These are phyloP conservation scores for Gremmenia infestans DNA, from an alignment of 2,329 filamentous ascomycete species.

Conservation along the genomic window DNA sequence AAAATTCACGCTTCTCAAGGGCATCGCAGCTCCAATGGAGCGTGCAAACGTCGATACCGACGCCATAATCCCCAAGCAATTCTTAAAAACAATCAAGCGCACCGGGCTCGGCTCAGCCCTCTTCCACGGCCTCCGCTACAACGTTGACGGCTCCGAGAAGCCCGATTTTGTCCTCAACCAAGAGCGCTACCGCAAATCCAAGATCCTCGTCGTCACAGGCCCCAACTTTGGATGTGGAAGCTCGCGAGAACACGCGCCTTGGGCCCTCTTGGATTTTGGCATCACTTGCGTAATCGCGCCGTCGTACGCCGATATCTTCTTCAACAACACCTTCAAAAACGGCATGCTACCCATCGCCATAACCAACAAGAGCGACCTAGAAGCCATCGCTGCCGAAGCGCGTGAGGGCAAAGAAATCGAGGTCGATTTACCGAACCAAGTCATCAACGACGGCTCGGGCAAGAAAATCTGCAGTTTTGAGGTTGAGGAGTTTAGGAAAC, in stretches of 20 bases:
- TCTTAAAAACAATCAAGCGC: constrained; percentile 98
- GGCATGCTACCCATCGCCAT: constrained; percentile 90
- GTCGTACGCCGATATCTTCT: constrained; percentile 92
- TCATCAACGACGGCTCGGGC: constrained; percentile 71
- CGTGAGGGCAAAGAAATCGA: constrained; percentile 78
- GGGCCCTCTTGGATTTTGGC: constrained; percentile 94
- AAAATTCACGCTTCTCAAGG: constrained; percentile 79
- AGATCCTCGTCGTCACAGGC: constrained; percentile 88
- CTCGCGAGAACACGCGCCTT: constrained; percentile 91
- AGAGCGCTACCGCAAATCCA: constrained; percentile 75
- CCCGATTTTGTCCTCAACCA: constrained; percentile 84
- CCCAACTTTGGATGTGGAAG: constrained; percentile 93
- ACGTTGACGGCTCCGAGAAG: constrained; percentile 68
- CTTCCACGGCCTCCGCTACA: constrained; percentile 80
- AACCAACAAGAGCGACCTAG: constrained; percentile 58
- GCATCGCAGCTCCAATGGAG: constrained; percentile 82
- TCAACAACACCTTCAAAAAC: constrained; percentile 99
- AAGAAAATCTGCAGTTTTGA: constrained; percentile 74
- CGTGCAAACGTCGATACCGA: constrained; percentile 96
- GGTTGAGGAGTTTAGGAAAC: constrained; percentile 88
- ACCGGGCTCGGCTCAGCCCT: constrained; percentile 85
- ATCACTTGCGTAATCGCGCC: constrained; percentile 92
- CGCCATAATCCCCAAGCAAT: constrained; percentile 98
- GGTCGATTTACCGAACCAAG: constrained; percentile 80
- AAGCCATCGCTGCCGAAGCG: constrained; percentile 71